These are phyloP conservation scores for Nannochloris sp. DNA, from an alignment of 139 green algal genomes.

Conservation along the genomic window DNA sequence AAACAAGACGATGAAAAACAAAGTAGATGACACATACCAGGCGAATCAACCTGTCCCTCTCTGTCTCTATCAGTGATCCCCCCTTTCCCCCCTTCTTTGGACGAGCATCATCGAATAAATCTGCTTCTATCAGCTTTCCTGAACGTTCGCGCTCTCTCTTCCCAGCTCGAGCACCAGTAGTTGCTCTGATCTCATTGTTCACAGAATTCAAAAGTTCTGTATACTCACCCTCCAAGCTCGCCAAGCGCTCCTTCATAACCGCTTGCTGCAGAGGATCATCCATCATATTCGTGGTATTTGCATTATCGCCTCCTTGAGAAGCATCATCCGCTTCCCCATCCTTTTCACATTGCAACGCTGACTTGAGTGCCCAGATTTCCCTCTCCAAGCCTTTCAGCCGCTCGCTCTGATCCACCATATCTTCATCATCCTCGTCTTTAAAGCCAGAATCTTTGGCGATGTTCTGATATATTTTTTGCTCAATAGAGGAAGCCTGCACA, in stretches of 20 bases:
- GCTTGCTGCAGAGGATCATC: constrained; percentile 23
- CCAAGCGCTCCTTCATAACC: constrained; percentile 29
- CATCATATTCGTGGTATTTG: background rate
- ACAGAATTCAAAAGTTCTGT: constrained; percentile 14
- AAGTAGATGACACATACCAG: constrained; percentile 18
- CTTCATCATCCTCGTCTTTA: too few relatives aligned
- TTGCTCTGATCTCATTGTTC: background rate
- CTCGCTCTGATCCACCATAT: background rate
- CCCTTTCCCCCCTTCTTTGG: background rate
- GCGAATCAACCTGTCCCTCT: constrained; percentile 74
- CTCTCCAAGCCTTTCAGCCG: background rate
- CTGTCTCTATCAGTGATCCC: constrained; percentile 60
- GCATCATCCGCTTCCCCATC: background rate
- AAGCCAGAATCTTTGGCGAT: too few relatives aligned
- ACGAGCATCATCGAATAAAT: constrained; percentile 14
- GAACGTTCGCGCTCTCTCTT: too few relatives aligned
- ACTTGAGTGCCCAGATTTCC: background rate
- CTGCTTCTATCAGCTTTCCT: constrained; percentile 22
- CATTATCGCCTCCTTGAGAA: too few relatives aligned
- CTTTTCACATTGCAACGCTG: background rate
- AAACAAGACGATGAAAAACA: too few relatives aligned
- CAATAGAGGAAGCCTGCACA: too few relatives aligned
- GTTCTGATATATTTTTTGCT: too few relatives aligned
- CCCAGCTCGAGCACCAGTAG: too few relatives aligned
- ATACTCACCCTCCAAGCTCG: constrained; percentile 14